These are phyloP conservation scores for Starmerella stigmatis DNA, from an alignment of 805 yeast genomes.

Conservation along the genomic window DNA sequence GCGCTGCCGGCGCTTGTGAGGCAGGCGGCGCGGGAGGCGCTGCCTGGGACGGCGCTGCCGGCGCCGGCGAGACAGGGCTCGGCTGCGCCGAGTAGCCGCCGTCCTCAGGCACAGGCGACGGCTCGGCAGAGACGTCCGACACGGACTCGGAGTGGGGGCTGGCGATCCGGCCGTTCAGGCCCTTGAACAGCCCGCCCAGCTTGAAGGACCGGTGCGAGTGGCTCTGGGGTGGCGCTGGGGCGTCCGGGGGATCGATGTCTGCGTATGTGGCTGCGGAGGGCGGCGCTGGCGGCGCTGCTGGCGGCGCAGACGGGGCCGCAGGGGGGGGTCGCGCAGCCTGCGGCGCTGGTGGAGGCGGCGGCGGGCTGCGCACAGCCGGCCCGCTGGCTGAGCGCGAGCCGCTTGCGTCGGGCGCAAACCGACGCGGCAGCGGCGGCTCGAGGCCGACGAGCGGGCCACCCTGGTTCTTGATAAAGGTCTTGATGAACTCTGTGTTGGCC, in stretches of 20 bases:
- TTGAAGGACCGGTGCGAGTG: slow-evolving; percentile 5
- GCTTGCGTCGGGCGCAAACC: slow-evolving; percentile 27
- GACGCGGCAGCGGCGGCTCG: slow-evolving; percentile 75
- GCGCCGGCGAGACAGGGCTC: slow-evolving; percentile 18
- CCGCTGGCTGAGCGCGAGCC: not conserved
- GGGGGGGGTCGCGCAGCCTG: slow-evolving; percentile 21
- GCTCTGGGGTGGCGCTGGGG: slow-evolving; percentile 9
- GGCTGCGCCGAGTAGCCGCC: slow-evolving; percentile 11
- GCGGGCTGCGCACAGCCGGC: slow-evolving; percentile 1
- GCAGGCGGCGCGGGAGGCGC: slow-evolving; percentile 13
- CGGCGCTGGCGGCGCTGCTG: slow-evolving; percentile 13
- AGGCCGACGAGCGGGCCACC: slow-evolving; percentile 74
- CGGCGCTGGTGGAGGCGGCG: not conserved
- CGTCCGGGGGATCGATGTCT: slow-evolving; percentile 11
- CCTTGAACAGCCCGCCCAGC: slow-evolving; percentile 18
- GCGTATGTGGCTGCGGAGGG: slow-evolving; percentile 5
- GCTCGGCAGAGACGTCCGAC: slow-evolving; percentile 10
- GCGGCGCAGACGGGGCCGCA: slow-evolving; percentile 29
- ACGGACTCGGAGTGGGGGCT: slow-evolving; percentile 2
- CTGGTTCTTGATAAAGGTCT: slow-evolving; percentile 59
- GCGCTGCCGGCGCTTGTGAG: slow-evolving; percentile 6
- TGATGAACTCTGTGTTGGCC: slow-evolving; percentile 71
- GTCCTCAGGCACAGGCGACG: slow-evolving; percentile 21
- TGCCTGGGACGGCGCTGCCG: slow-evolving; percentile 7
- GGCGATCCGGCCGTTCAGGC: not conserved